phyloP scores from a whole-genome alignment of 2,329 filamentous ascomycete species.

The Ophiocordyceps camponoti-floridani region DNA sequence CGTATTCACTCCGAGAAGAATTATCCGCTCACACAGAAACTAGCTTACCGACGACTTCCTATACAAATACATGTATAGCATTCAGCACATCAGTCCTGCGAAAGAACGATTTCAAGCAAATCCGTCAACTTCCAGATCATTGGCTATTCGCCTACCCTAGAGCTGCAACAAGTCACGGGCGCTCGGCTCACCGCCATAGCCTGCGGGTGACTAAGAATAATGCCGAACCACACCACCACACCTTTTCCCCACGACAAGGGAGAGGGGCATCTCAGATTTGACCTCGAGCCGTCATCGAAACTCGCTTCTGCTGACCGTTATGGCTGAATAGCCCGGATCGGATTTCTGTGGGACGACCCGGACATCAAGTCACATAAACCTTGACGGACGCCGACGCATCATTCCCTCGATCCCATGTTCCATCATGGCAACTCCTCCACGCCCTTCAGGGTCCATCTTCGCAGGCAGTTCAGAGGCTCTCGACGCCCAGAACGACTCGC shows the following conservation, averaged over 20 bases:
- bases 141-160: neutral
- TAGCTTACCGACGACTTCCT: too few species aligned
- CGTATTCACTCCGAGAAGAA: too few species aligned
- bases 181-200: neutral
- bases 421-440: conserved; percentile 15
- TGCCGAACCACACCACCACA: neutral
- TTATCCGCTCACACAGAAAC: too few species aligned
- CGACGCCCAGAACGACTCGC: conserved; percentile 6
- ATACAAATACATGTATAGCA: too few species aligned
- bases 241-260: neutral
- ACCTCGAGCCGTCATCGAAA: neutral
- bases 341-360: neutral
- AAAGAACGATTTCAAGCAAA: too few species aligned
- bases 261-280: neutral
- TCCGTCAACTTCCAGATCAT: too few species aligned
- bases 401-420: conserved; percentile 4
- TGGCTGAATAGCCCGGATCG: neutral
- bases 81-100: too few species aligned
- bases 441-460: conserved; percentile 7
- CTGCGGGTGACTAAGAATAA: neutral
- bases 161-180: neutral
- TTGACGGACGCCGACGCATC: neutral
- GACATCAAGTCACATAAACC: neutral
- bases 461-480: conserved; percentile 2
- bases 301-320: neutral